Evolutionary conservation across 2,329 filamentous ascomycete species (phyloP).

Genomic region (Ascochyta koolunga): DNA sequence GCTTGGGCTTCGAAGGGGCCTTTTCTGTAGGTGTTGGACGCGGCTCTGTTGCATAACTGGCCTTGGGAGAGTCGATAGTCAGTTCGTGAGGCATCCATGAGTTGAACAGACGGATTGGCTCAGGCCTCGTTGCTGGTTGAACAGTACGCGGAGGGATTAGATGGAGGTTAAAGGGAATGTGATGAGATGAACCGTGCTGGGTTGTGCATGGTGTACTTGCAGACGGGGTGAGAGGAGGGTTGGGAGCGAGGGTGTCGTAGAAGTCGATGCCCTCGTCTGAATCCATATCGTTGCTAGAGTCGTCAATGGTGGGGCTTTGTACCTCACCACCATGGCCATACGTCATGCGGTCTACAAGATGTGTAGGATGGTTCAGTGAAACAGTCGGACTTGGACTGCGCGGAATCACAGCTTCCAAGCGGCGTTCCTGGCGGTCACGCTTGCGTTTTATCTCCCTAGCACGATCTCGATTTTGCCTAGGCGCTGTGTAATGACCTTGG

Average conservation of each 20-base stretch:
- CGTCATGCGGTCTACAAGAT: conserved; percentile 4
- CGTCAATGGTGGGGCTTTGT: neutral
- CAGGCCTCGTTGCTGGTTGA: neutral
- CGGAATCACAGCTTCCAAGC: neutral
- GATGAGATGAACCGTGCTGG: neutral
- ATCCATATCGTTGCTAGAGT: neutral
- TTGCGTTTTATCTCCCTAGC: conserved; percentile 5
- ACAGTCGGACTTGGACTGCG: neutral
- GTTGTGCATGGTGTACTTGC: neutral
- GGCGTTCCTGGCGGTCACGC: neutral
- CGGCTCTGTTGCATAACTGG: neutral
- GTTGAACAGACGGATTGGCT: conserved; percentile 6
- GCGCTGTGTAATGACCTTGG: neutral
- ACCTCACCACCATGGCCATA: neutral
- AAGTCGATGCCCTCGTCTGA: neutral
- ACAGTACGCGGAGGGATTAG: neutral
- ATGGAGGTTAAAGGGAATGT: neutral
- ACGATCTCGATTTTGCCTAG: neutral
- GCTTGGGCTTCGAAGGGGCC: neutral
- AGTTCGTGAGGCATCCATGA: neutral
- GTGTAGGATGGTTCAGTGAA: neutral
- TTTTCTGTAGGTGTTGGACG: neutral
- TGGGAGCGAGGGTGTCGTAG: neutral
- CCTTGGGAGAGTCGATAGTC: neutral
- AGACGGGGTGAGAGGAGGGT: neutral